Conservation (phyloP, 306 rosid species). For the Ceratonia siliqua region DNA sequence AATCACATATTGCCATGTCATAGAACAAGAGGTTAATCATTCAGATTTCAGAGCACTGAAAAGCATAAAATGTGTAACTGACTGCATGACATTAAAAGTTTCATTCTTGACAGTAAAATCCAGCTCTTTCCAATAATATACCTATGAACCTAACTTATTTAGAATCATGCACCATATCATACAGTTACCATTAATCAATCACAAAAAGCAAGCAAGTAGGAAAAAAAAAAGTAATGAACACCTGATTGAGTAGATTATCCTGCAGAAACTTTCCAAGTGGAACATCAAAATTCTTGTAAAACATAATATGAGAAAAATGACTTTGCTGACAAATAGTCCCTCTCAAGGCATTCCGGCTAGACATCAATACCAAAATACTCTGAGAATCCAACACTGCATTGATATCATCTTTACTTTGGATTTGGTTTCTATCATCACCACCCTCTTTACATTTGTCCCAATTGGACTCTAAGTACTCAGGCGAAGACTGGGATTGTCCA, state of each 20-base stretch:
- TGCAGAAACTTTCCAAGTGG: constrained; percentile 82
- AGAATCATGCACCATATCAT: not conserved
- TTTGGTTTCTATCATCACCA: constrained; percentile 38
- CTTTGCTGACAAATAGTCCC: constrained; percentile 80
- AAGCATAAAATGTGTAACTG: not conserved
- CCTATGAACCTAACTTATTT: not conserved
- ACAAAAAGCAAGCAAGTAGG: constrained; percentile 13
- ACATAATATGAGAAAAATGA: constrained; percentile 88
- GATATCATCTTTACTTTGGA: constrained; percentile 50
- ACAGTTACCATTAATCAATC: constrained; percentile 9
- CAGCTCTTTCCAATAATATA: not conserved
- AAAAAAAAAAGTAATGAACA: constrained; percentile 23
- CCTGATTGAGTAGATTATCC: constrained; percentile 89
- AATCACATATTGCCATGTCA: not conserved
- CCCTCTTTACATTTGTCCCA: constrained; percentile 41
- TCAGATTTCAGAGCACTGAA: not conserved
- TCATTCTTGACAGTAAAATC: not conserved
- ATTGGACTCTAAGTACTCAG: constrained; percentile 43
- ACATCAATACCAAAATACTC: constrained; percentile 95
- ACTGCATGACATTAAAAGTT: not conserved
- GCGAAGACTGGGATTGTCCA: constrained; percentile 42
- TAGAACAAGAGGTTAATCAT: not conserved
- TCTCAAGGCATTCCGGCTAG: constrained; percentile 64
- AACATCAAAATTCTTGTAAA: constrained; percentile 86
- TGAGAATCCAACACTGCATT: constrained; percentile 68